Conservation (phyloP, 73 alveolate species). For the Tetrahymena elliotti region DNA sequence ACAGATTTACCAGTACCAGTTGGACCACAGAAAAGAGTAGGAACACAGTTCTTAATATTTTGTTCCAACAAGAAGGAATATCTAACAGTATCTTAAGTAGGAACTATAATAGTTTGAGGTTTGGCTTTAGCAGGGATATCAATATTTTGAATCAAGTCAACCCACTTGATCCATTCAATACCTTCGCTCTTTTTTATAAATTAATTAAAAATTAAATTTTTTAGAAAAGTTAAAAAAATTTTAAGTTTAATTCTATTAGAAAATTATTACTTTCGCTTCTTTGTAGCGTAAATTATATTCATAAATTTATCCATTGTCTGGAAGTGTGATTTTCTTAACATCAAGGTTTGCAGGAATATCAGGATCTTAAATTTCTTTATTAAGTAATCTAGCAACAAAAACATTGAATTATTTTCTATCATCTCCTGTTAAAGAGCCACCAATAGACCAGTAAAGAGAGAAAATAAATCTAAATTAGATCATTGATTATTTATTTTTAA, state of each 20-base stretch:
- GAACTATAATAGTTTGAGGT: not conserved
- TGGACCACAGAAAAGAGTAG: slow-evolving; percentile 96
- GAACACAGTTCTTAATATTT: slow-evolving; percentile 80
- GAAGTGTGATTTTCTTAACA: slow-evolving; percentile 6
- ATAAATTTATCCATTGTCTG: slow-evolving; percentile 8
- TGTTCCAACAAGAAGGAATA: slow-evolving; percentile 8
- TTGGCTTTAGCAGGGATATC: not conserved
- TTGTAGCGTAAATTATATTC: slow-evolving; percentile 1
- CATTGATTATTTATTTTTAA: slow-evolving; percentile 20
- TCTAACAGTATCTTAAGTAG: not conserved
- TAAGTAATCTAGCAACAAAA: not conserved
- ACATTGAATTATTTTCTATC: slow-evolving; percentile 13
- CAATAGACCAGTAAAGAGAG: slow-evolving; percentile 25
- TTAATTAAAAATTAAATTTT: not conserved
- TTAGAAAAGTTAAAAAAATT: too few relatives aligned
- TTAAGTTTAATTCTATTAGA: not conserved
- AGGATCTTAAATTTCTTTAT: not conserved
- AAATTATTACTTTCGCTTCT: not conserved
- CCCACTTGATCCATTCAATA: slow-evolving; percentile 28
- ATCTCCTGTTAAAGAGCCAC: slow-evolving; percentile 12
- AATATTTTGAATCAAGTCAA: not conserved
- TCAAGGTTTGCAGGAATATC: not conserved
- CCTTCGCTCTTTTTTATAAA: not conserved
- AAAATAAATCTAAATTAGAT: slow-evolving; percentile 31
- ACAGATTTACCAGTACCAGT: slow-evolving; percentile 99